Percentiles rank a stretch among this genome's conserved stretches.
phyloP scores from a whole-genome alignment of 2,329 filamentous ascomycete species.

The Cladosporium velox region DNA sequence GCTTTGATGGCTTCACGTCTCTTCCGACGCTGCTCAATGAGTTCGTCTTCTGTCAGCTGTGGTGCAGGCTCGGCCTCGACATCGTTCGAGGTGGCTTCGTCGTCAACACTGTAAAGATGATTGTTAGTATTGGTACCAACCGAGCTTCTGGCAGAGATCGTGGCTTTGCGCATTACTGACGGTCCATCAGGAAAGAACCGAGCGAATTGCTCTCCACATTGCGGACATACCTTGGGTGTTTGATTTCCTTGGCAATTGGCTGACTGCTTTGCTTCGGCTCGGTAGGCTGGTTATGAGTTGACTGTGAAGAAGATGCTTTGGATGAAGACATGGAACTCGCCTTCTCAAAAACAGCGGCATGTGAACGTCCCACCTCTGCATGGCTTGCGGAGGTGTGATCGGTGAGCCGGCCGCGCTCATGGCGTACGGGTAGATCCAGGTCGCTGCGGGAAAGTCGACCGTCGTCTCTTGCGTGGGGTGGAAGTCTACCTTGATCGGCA shows the following conservation, averaged over 20 bases:
- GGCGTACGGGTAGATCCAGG: conserved; percentile 1
- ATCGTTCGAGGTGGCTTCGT: conserved; percentile 47
- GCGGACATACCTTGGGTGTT: conserved; percentile 29
- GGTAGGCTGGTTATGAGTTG: conserved; percentile 7
- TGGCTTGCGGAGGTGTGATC: not conserved
- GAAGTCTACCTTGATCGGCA: not conserved
- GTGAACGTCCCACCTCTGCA: not conserved
- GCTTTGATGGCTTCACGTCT: conserved; percentile 82
- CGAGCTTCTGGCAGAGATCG: not conserved
- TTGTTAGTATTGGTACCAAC: conserved; percentile 50
- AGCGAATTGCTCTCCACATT: not conserved
- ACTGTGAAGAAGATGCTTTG: conserved; percentile 9
- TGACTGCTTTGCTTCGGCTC: conserved; percentile 32
- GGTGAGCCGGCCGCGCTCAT: conserved; percentile 3
- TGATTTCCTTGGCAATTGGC: conserved; percentile 46
- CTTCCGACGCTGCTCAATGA: conserved; percentile 82
- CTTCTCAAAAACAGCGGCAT: not conserved
- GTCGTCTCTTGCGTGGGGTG: not conserved
- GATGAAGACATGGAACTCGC: conserved; percentile 16
- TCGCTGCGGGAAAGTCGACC: conserved; percentile 10
- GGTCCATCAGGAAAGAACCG: not conserved
- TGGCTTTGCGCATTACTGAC: not conserved
- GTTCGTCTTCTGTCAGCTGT: conserved; percentile 72
- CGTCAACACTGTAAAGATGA: conserved; percentile 19
- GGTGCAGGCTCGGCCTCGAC: conserved; percentile 49